Conservation (phyloP, 805 yeast species). For the Teunomyces aglyptinius region DNA sequence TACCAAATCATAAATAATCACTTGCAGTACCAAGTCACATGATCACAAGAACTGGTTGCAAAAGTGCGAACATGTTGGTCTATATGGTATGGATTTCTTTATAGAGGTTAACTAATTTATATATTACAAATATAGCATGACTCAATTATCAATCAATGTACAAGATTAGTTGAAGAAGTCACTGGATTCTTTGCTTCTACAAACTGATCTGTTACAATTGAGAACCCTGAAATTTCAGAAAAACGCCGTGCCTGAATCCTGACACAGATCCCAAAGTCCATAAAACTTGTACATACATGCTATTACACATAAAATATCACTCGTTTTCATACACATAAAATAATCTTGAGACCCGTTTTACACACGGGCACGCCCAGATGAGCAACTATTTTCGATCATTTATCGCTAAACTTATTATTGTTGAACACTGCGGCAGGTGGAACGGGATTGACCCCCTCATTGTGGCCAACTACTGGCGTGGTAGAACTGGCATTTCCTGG, state of each 20-base stretch:
- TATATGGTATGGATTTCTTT: too few species aligned
- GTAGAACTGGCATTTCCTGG: conserved; percentile 10
- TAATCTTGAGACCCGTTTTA: neutral
- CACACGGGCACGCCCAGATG: neutral
- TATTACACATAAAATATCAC: neutral
- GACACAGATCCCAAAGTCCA: too few species aligned
- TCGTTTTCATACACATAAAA: neutral
- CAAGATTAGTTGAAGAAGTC: too few species aligned
- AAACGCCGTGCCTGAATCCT: neutral
- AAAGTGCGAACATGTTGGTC: too few species aligned
- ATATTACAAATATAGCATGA: too few species aligned
- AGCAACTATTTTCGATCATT: neutral
- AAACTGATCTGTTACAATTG: too few species aligned
- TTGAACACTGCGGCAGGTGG: conserved; percentile 14
- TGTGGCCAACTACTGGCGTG: neutral
- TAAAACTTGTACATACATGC: neutral
- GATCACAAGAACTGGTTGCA: too few species aligned
- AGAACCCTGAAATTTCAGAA: neutral
- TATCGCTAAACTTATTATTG: conserved; percentile 3
- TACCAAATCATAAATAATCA: too few species aligned
- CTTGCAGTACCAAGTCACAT: too few species aligned
- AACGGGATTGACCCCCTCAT: conserved; percentile 3
- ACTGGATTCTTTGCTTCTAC: too few species aligned
- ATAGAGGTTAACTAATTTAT: too few species aligned
- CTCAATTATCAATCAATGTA: too few species aligned